Conservation (phyloP, 2,329 filamentous ascomycete species). For the Penicillium sp. region DNA sequence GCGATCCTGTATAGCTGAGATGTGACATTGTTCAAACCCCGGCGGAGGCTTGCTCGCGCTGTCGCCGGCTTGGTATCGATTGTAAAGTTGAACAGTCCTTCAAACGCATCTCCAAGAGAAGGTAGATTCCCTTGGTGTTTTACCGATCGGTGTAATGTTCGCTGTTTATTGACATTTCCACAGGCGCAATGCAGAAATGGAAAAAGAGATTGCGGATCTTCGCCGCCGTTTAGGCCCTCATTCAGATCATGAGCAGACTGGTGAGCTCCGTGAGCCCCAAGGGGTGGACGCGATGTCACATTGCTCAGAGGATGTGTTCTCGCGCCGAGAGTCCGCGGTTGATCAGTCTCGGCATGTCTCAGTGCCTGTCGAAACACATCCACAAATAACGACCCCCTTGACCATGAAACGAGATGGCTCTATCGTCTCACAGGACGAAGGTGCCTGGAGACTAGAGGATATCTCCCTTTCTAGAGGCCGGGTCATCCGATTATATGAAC, state of each 20-base stretch:
- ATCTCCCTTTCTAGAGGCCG: constrained; percentile 40
- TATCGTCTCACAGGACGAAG: constrained; percentile 40
- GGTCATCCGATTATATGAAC: constrained; percentile 47
- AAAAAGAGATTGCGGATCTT: constrained; percentile 56
- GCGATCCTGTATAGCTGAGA: constrained; percentile 52
- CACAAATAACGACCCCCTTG: constrained; percentile 35
- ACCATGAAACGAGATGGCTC: constrained; percentile 35
- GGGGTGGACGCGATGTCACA: constrained; percentile 35
- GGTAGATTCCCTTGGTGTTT: constrained; percentile 22
- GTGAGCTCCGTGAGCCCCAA: constrained; percentile 30
- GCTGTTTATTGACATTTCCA: constrained; percentile 10
- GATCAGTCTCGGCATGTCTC: constrained; percentile 34
- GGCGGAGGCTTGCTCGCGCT: constrained; percentile 62
- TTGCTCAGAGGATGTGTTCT: constrained; percentile 38
- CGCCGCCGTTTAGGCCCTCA: constrained; percentile 45
- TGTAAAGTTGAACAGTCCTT: constrained; percentile 69
- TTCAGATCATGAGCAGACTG: constrained; percentile 27
- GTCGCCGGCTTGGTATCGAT: constrained; percentile 61
- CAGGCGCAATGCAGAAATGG: constrained; percentile 65
- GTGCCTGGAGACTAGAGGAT: constrained; percentile 54
- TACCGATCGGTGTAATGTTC: not conserved
- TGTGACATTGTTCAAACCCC: constrained; percentile 68
- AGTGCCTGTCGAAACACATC: constrained; percentile 35
- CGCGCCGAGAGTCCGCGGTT: constrained; percentile 31
- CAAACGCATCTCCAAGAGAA: constrained; percentile 65